Evolutionary conservation across 495 filamentous ascomycete genomes (phyloP).

Genomic region (Mycothermus thermophilus): DNA sequence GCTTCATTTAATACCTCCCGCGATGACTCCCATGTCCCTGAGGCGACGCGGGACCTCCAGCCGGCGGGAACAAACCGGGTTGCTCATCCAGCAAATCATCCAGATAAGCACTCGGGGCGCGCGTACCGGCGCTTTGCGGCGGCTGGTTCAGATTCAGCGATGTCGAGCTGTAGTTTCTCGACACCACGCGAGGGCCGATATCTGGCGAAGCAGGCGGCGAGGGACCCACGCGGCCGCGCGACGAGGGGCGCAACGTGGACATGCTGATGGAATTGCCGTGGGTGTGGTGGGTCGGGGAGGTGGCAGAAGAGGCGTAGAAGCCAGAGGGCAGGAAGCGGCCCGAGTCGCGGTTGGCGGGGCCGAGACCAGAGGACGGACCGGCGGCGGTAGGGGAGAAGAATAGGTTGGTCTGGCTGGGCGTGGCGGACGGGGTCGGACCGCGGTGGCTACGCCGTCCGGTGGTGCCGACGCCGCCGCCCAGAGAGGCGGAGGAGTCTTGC

Average conservation of each 20-base stretch:
- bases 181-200: constrained; percentile 14
- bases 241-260: constrained; percentile 41
- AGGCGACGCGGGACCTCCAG: constrained; percentile 8
- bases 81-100: constrained; percentile 76
- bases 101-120: constrained; percentile 82
- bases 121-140: constrained; percentile 40
- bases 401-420: constrained; percentile 44
- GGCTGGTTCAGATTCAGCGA: constrained; percentile 53
- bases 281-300: constrained; percentile 15
- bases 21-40: constrained; percentile 5
- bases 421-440: constrained; percentile 29
- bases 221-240: constrained; percentile 37
- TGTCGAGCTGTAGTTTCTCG: constrained; percentile 44
- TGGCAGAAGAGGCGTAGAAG: constrained; percentile 65
- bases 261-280: constrained; percentile 38
- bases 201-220: constrained; percentile 58
- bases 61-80: constrained; percentile 23
- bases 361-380: constrained; percentile 20
- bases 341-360: constrained; percentile 39
- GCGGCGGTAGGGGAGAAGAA: constrained; percentile 94
- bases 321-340: constrained; percentile 74
- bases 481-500: constrained; percentile 44
- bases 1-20: constrained; percentile 9
- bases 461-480: constrained; percentile 36
- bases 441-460: constrained; percentile 26